phyloP scores from a whole-genome alignment of 177 flowering plant genomes.

The Vitis hybrid region DNA sequence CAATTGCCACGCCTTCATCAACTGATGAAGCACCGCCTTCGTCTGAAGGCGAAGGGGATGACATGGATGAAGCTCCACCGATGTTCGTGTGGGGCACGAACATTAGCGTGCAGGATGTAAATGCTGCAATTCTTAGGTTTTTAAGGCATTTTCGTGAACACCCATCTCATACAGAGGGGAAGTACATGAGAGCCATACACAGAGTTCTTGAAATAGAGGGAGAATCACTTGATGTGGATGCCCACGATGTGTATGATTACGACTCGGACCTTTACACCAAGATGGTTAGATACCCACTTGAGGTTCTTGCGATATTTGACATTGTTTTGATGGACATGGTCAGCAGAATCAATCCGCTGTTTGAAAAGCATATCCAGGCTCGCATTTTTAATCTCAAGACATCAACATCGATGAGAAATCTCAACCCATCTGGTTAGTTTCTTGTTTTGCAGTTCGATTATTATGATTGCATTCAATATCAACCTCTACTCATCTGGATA shows the following conservation, averaged over 20 bases:
- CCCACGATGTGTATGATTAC: slow-evolving; percentile 72
- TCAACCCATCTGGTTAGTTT: slow-evolving; percentile 87
- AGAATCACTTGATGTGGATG: slow-evolving; percentile 87
- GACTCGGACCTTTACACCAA: slow-evolving; percentile 81
- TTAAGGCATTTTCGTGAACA: slow-evolving; percentile 64
- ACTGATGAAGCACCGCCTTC: slow-evolving; percentile 56
- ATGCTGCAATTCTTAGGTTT: slow-evolving; percentile 71
- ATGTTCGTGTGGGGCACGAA: slow-evolving; percentile 97
- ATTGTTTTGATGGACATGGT: slow-evolving; percentile 93
- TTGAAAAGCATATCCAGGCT: slow-evolving; percentile 88
- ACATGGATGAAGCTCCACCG: slow-evolving; percentile 59
- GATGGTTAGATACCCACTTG: slow-evolving; percentile 93
- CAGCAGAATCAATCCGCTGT: slow-evolving; percentile 51
- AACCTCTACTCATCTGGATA: not conserved
- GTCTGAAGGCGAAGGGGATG: slow-evolving; percentile 62
- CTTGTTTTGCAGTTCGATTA: not conserved
- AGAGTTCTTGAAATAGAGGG: slow-evolving; percentile 74
- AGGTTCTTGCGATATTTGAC: slow-evolving; percentile 92
- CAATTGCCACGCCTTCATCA: slow-evolving; percentile 39
- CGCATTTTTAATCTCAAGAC: slow-evolving; percentile 74
- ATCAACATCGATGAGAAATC: slow-evolving; percentile 80
- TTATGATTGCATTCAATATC: no score
- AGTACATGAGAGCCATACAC: slow-evolving; percentile 67
- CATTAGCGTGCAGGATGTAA: slow-evolving; percentile 89
- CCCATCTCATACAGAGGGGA: slow-evolving; percentile 54